Evolutionary conservation across 148 eudicot genomes (phyloP).

Genomic region (Silene latifolia): DNA sequence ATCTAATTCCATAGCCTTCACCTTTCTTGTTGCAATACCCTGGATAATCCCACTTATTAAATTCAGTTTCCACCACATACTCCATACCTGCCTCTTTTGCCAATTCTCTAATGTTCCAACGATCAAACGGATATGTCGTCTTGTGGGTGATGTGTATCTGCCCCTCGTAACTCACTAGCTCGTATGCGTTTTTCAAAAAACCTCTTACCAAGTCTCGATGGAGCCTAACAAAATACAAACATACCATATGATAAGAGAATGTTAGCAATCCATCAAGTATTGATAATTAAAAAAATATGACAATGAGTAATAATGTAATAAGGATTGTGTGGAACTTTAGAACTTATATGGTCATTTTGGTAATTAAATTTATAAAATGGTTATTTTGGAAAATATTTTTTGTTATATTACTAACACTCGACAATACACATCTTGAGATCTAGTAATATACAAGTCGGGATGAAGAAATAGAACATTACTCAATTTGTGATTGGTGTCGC

Average conservation of each 20-base stretch:
- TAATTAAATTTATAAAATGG: too few species aligned
- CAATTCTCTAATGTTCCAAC: slow-evolving; percentile 28
- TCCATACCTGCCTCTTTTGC: not conserved
- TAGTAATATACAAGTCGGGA: too few species aligned
- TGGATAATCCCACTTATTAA: slow-evolving; percentile 18
- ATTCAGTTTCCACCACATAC: too few species aligned
- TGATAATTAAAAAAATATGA: too few species aligned
- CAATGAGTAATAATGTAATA: too few species aligned
- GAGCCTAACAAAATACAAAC: not conserved
- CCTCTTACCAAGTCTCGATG: slow-evolving; percentile 17
- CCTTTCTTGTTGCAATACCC: slow-evolving; percentile 31
- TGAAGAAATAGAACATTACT: not conserved
- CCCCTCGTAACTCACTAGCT: slow-evolving; percentile 18
- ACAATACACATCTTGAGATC: too few species aligned
- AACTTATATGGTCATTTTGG: too few species aligned
- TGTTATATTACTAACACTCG: too few species aligned
- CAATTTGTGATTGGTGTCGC: slow-evolving; percentile 8
- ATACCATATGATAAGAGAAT: too few species aligned
- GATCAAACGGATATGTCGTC: slow-evolving; percentile 27
- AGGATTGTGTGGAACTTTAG: too few species aligned
- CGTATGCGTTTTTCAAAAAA: slow-evolving; percentile 25
- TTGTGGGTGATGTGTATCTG: slow-evolving; percentile 40
- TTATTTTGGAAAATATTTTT: too few species aligned
- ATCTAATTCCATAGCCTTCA: slow-evolving; percentile 12
- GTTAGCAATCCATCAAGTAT: too few species aligned